phyloP scores from a whole-genome alignment of 371 early-diverging fungal genomes.

The Saksenaea oblongispora region DNA sequence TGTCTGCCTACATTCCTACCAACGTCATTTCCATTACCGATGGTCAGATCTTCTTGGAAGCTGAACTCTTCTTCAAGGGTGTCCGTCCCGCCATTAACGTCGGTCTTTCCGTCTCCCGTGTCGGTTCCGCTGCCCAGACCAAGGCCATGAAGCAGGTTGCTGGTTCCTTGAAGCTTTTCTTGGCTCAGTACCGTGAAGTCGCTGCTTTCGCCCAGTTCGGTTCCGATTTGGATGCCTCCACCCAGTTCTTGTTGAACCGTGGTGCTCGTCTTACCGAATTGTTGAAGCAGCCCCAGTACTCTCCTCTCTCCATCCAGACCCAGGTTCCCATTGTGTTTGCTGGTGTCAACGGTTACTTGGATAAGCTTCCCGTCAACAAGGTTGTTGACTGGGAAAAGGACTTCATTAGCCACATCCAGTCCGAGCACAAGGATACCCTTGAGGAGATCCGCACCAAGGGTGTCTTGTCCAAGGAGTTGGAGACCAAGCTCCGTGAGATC shows the following conservation, averaged over 20 bases:
- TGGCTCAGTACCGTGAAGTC: slow-evolving; percentile 97
- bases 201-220: slow-evolving; percentile 98
- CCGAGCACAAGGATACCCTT: slow-evolving; percentile 80
- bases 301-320: slow-evolving; percentile 87
- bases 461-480: slow-evolving; percentile 54
- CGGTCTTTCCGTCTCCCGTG: slow-evolving; percentile 96
- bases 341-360: slow-evolving; percentile 96
- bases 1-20: slow-evolving; percentile 96
- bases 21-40: slow-evolving; percentile 98
- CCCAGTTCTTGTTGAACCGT: slow-evolving; percentile 94
- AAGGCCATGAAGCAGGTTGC: slow-evolving; percentile 98
- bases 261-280: slow-evolving; percentile 95
- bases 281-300: slow-evolving; percentile 91
- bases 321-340: slow-evolving; percentile 90
- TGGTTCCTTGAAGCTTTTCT: slow-evolving; percentile 94
- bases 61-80: slow-evolving; percentile 97
- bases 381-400: slow-evolving; percentile 85
- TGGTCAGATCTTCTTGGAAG: slow-evolving; percentile 88
- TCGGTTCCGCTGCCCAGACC: slow-evolving; percentile 96
- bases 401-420: slow-evolving; percentile 77
- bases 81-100: slow-evolving; percentile 96
- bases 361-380: slow-evolving; percentile 88
- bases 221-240: slow-evolving; percentile 94
- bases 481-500: slow-evolving; percentile 74
- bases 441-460: slow-evolving; percentile 82